These are phyloP conservation scores for Talaromyces sp. DNA, from an alignment of 2,329 filamentous ascomycete genomes.

Conservation along the genomic window DNA sequence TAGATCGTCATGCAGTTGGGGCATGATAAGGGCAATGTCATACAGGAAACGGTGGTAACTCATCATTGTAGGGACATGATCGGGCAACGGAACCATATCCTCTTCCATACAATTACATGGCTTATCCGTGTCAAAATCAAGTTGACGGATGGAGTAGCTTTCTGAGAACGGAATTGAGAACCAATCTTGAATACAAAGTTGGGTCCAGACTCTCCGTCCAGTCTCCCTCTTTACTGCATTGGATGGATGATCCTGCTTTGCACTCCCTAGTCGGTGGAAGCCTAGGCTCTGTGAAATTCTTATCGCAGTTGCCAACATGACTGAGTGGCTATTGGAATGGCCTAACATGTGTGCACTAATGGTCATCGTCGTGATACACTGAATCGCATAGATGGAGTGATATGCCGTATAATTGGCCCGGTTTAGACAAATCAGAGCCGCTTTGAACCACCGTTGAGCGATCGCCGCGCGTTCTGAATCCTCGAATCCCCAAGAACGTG, in stretches of 20 bases:
- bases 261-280: constrained; percentile 36
- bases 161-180: constrained; percentile 39
- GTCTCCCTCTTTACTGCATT: constrained; percentile 28
- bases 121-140: constrained; percentile 31
- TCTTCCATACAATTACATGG: constrained; percentile 31
- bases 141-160: constrained; percentile 33
- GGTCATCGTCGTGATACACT: constrained; percentile 47
- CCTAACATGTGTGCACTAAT: constrained; percentile 48
- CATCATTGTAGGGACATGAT: constrained; percentile 33
- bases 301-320: constrained; percentile 42
- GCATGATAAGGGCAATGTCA: constrained; percentile 35
- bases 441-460: constrained; percentile 44
- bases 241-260: constrained; percentile 20
- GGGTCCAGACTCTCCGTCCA: constrained; percentile 37
- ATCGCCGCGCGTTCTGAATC: constrained; percentile 38
- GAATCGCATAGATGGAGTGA: constrained; percentile 41
- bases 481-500: constrained; percentile 43
- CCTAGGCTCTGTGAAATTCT: constrained; percentile 47
- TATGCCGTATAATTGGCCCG: constrained; percentile 43
- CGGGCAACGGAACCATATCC: constrained; percentile 19
- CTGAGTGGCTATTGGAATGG: constrained; percentile 44
- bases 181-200: constrained; percentile 41
- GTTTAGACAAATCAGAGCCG: constrained; percentile 43
- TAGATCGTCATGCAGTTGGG: constrained; percentile 37
- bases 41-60: constrained; percentile 36